Percentiles rank a stretch among this genome's conserved stretches.
phyloP scores from a whole-genome alignment of 495 filamentous ascomycete genomes.

The Niebla homalea region DNA sequence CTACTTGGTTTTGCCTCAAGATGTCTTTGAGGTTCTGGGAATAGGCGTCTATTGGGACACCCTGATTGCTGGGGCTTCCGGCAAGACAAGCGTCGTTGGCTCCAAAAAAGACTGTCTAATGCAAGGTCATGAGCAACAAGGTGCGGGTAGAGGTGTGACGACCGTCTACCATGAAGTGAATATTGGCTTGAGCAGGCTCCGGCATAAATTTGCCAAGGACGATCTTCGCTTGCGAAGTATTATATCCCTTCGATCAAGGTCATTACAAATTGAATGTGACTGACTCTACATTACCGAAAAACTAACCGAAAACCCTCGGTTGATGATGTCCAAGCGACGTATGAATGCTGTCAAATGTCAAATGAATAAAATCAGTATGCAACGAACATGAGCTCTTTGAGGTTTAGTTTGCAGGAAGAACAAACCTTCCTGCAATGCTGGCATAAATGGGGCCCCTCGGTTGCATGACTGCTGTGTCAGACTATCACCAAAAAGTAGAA shows the following conservation, averaged over 20 bases:
- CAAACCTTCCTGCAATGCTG: conserved; percentile 56
- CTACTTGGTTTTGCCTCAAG: conserved; percentile 51
- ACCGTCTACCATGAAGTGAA: conserved; percentile 50
- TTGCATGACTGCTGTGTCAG: conserved; percentile 52
- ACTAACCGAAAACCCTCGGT: conserved; percentile 39
- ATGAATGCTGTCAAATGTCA: conserved; percentile 36
- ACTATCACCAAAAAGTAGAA: conserved; percentile 74
- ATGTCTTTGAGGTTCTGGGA: conserved; percentile 57
- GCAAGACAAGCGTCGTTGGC: conserved; percentile 73
- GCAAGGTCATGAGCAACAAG: neutral
- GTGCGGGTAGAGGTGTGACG: neutral
- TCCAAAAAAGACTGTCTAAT: conserved; percentile 66
- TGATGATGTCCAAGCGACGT: conserved; percentile 53
- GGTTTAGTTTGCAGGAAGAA: neutral
- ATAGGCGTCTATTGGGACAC: conserved; percentile 61
- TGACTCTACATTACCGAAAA: neutral
- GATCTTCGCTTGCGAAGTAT: conserved; percentile 47
- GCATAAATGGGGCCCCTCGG: conserved; percentile 49
- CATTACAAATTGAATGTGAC: neutral
- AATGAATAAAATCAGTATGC: neutral
- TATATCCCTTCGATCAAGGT: conserved; percentile 44
- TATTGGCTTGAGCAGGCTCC: conserved; percentile 38
- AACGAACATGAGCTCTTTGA: neutral
- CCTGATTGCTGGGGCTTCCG: conserved; percentile 43
- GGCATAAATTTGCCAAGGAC: conserved; percentile 46